Evolutionary conservation across 805 yeast species (phyloP).

Genomic region (Candida railenensis): DNA sequence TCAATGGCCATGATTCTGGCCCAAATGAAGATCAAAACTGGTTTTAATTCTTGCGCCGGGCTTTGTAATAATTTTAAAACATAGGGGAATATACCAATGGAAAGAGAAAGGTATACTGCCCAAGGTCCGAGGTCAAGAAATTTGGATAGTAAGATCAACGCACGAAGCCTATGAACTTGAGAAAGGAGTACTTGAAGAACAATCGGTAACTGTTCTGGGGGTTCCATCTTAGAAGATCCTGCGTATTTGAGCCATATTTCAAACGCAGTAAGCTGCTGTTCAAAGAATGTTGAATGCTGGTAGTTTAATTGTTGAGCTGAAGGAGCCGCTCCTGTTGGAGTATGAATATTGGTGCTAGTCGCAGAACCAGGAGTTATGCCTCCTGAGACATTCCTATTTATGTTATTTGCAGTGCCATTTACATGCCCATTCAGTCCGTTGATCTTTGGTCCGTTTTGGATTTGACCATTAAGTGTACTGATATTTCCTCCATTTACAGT

Average conservation of each 20-base stretch:
- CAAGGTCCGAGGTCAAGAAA: slow-evolving; percentile 95
- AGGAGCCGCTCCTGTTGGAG: slow-evolving; percentile 7
- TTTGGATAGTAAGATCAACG: slow-evolving; percentile 76
- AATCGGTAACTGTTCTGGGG: slow-evolving; percentile 95
- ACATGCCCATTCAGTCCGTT: not conserved
- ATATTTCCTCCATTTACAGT: not conserved
- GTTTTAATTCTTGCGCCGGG: slow-evolving; percentile 93
- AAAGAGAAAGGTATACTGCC: slow-evolving; percentile 91
- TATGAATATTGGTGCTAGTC: slow-evolving; percentile 3
- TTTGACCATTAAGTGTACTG: not conserved
- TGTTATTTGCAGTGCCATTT: not conserved
- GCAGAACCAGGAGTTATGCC: slow-evolving; percentile 4
- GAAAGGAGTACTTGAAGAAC: slow-evolving; percentile 89
- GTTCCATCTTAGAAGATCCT: slow-evolving; percentile 76
- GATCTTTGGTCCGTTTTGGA: not conserved
- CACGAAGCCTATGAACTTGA: slow-evolving; percentile 90
- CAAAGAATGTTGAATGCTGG: slow-evolving; percentile 91
- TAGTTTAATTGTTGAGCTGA: slow-evolving; percentile 45
- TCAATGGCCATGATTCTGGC: slow-evolving; percentile 97
- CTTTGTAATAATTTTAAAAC: slow-evolving; percentile 86
- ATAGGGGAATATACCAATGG: slow-evolving; percentile 95
- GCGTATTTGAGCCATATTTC: slow-evolving; percentile 90
- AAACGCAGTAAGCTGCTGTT: slow-evolving; percentile 93
- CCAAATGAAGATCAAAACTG: slow-evolving; percentile 95
- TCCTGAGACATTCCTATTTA: not conserved